Conservation (phyloP, 176 grass and related monocot genomes). For the Carex myosuroides region DNA sequence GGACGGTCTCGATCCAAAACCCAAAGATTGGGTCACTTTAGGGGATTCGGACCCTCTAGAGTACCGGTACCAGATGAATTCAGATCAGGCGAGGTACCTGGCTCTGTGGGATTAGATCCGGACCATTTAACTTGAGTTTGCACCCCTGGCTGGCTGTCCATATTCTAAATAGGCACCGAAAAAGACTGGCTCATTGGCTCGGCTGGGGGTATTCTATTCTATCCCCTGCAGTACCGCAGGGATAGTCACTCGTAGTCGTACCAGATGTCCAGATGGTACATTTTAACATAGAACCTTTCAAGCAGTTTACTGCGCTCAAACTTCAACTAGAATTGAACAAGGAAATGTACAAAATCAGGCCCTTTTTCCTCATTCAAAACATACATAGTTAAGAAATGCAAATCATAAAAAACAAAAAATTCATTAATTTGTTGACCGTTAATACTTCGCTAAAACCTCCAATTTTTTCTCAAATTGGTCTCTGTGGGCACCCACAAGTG, state of each 20-base stretch:
- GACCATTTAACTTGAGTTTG: too few relatives aligned
- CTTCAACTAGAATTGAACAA: not conserved
- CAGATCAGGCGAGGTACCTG: too few relatives aligned
- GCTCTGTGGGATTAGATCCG: too few relatives aligned
- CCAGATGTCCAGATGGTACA: not conserved
- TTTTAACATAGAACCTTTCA: not conserved
- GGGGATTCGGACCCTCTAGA: too few relatives aligned
- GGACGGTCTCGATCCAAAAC: too few relatives aligned
- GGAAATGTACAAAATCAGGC: not conserved
- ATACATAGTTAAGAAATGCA: not conserved
- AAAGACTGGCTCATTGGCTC: too few relatives aligned
- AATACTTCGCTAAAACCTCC: constrained; percentile 21
- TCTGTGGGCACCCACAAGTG: constrained; percentile 52
- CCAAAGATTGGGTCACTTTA: too few relatives aligned
- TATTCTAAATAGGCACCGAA: too few relatives aligned
- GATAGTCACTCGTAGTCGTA: too few relatives aligned
- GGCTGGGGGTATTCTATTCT: too few relatives aligned
- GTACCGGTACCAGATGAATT: not conserved
- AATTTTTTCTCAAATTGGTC: constrained; percentile 55
- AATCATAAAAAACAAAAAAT: constrained; percentile 12
- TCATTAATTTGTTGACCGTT: not conserved
- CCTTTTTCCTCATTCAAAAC: not conserved
- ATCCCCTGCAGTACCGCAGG: too few relatives aligned
- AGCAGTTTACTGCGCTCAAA: not conserved
- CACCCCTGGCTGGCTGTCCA: too few relatives aligned